Evolutionary conservation across 257 asterid genomes (phyloP).

Genomic region (Haberlea rhodopensis): DNA sequence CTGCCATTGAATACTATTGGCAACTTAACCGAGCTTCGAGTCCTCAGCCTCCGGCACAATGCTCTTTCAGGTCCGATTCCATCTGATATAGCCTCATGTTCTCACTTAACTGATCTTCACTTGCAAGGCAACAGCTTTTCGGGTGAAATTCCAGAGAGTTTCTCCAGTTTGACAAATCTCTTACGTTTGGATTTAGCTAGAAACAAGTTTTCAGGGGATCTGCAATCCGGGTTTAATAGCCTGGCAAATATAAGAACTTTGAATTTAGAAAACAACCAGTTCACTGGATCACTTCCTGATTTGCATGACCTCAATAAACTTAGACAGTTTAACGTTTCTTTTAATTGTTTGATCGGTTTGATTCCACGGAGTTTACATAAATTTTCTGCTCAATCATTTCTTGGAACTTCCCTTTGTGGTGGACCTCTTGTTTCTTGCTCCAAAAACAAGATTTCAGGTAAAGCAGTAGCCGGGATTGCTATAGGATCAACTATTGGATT

Average conservation of each 20-base stretch:
- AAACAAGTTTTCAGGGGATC: constrained; percentile 42
- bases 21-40: constrained; percentile 42
- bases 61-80: constrained; percentile 53
- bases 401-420: constrained; percentile 52
- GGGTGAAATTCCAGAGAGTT: constrained; percentile 45
- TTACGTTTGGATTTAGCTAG: constrained; percentile 36
- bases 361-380: constrained; percentile 36
- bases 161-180: constrained; percentile 44
- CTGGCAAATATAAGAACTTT: constrained; percentile 38
- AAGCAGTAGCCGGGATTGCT: constrained; percentile 61
- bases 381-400: constrained; percentile 39
- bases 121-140: constrained; percentile 49
- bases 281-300: constrained; percentile 48
- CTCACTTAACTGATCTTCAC: constrained; percentile 33
- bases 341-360: constrained; percentile 43
- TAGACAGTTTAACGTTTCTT: constrained; percentile 47
- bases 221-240: constrained; percentile 31
- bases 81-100: constrained; percentile 48
- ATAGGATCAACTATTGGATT: constrained; percentile 37
- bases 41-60: constrained; percentile 60
- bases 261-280: constrained; percentile 48
- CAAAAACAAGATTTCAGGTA: constrained; percentile 35
- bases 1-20: constrained; percentile 44
- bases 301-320: constrained; percentile 28
- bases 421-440: constrained; percentile 40